These are phyloP conservation scores for Neltuma alba DNA, from an alignment of 306 rosid species.

Conservation along the genomic window DNA sequence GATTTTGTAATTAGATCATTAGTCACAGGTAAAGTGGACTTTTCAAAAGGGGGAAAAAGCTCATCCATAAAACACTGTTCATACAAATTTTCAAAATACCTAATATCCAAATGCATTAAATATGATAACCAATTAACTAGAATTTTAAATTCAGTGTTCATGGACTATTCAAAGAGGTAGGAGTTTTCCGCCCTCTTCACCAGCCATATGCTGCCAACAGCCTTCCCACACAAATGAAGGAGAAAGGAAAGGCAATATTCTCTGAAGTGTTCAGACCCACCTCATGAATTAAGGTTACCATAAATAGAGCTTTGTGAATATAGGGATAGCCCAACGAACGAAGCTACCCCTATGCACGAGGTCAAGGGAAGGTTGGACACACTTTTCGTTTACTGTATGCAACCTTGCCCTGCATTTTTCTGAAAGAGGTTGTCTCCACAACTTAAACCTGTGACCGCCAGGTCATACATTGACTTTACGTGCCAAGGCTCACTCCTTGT, in stretches of 20 bases:
- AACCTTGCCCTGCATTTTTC: not conserved
- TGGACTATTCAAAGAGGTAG: not conserved
- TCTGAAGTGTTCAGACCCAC: not conserved
- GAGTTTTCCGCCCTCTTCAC: not conserved
- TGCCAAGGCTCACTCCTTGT: not conserved
- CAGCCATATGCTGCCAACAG: not conserved
- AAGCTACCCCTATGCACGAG: not conserved
- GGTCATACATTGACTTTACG: not conserved
- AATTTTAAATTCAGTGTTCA: not conserved
- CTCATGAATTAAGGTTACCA: not conserved
- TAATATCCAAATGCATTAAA: not conserved
- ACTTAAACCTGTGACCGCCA: not conserved
- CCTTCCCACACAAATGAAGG: not conserved
- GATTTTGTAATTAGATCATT: not conserved
- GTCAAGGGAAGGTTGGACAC: not conserved
- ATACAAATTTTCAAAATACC: not conserved
- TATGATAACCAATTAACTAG: not conserved
- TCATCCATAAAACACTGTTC: not conserved
- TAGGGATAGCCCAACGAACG: not conserved
- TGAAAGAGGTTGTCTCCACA: not conserved
- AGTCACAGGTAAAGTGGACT: not conserved
- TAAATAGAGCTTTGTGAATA: not conserved
- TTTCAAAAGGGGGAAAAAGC: not conserved
- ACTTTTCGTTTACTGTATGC: not conserved
- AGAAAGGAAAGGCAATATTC: not conserved